Evolutionary conservation across 2,329 filamentous ascomycete species (phyloP).

Genomic region (Talaromyces pinophilus): DNA sequence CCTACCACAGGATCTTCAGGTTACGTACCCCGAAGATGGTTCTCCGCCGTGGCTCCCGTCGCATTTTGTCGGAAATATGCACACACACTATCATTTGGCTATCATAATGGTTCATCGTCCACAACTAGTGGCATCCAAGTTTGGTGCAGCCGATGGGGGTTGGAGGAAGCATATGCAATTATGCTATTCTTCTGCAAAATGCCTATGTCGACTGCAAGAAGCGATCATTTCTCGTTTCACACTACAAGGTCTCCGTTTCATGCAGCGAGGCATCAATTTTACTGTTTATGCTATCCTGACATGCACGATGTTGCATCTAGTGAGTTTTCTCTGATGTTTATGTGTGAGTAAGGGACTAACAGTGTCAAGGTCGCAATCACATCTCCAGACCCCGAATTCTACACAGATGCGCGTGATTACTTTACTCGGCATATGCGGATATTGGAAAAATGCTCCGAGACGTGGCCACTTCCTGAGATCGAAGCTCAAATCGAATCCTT

Average conservation of each 20-base stretch:
- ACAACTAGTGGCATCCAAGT: constrained; percentile 76
- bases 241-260: constrained; percentile 78
- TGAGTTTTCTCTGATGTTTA: constrained; percentile 53
- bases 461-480: constrained; percentile 87
- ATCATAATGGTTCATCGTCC: constrained; percentile 86
- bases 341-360: background rate
- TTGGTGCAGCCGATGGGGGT: constrained; percentile 66
- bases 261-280: constrained; percentile 93
- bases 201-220: constrained; percentile 83
- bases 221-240: constrained; percentile 75
- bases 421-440: constrained; percentile 94
- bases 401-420: constrained; percentile 79
- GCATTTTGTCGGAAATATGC: constrained; percentile 84
- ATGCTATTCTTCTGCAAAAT: constrained; percentile 82
- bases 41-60: constrained; percentile 81
- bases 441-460: constrained; percentile 77
- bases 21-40: constrained; percentile 75
- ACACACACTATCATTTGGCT: constrained; percentile 83
- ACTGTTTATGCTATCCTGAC: constrained; percentile 90
- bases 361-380: constrained; percentile 76
- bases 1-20: constrained; percentile 73
- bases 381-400: constrained; percentile 86
- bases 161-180: constrained; percentile 89
- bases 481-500: constrained; percentile 87
- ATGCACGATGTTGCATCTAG: constrained; percentile 89